Conservation (phyloP, 75 land plant species). For the Chamaecyparis obtusa region DNA sequence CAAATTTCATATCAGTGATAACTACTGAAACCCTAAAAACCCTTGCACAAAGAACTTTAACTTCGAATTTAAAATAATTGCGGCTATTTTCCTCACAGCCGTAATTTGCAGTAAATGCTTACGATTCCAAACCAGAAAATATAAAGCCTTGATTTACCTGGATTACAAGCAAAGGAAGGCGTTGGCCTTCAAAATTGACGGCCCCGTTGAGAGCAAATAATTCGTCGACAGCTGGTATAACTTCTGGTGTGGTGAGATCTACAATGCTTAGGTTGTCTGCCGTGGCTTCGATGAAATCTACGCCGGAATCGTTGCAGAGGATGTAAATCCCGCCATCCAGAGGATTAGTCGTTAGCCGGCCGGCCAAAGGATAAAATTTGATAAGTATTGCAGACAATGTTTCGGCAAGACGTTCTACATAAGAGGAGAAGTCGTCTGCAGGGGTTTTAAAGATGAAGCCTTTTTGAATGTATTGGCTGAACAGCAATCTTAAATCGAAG, state of each 20-base stretch:
- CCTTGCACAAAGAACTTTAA: too few species aligned
- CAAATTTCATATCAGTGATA: too few species aligned
- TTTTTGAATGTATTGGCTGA: constrained; percentile 34
- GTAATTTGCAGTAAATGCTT: not conserved
- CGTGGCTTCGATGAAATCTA: constrained; percentile 29
- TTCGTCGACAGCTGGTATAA: constrained; percentile 2
- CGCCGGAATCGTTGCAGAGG: constrained; percentile 48
- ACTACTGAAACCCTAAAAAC: too few species aligned
- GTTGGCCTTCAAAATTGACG: constrained; percentile 19
- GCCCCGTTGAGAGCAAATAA: constrained; percentile 10
- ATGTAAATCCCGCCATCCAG: constrained; percentile 12
- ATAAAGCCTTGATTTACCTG: constrained; percentile 6
- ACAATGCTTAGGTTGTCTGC: constrained; percentile 14
- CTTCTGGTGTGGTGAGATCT: constrained; percentile 7
- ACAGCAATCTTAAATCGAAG: constrained; percentile 30
- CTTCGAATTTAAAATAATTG: too few species aligned
- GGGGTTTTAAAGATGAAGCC: not conserved
- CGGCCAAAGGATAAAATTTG: constrained; percentile 29
- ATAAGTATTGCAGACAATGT: constrained; percentile 23
- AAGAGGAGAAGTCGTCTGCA: not conserved
- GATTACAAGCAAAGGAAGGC: constrained; percentile 18
- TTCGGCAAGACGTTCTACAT: constrained; percentile 10
- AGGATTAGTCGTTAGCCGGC: not conserved
- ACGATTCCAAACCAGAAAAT: not conserved
- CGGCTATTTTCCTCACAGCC: too few species aligned